Conservation (phyloP, 2,329 filamentous ascomycete genomes). For the Monascus ruber region DNA sequence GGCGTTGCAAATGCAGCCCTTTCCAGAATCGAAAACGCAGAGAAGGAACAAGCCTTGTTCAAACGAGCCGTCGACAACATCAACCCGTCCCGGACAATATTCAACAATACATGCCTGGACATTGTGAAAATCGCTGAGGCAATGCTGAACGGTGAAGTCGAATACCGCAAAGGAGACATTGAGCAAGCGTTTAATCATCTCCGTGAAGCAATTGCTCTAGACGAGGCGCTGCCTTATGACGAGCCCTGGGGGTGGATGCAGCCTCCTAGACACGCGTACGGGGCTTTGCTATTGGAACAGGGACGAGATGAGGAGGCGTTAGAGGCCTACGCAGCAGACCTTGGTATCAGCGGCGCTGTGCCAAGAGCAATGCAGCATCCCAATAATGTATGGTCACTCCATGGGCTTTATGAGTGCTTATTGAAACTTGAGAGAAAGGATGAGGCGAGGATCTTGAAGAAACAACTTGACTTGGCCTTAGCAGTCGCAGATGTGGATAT, state of each 20-base stretch:
- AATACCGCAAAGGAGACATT: constrained; percentile 53
- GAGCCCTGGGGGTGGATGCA: constrained; percentile 78
- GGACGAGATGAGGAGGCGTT: constrained; percentile 46
- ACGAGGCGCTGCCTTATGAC: constrained; percentile 56
- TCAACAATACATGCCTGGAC: constrained; percentile 55
- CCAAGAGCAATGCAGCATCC: constrained; percentile 56
- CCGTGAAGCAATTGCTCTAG: constrained; percentile 44
- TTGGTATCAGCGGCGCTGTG: constrained; percentile 49
- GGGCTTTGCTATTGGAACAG: constrained; percentile 58
- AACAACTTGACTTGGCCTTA: constrained; percentile 42
- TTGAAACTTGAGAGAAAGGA: constrained; percentile 38
- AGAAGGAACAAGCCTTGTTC: constrained; percentile 42
- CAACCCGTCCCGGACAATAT: constrained; percentile 50
- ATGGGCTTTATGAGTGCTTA: constrained; percentile 62
- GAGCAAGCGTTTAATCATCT: constrained; percentile 50
- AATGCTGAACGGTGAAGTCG: constrained; percentile 64
- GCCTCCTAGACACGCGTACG: constrained; percentile 58
- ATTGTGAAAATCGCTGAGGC: constrained; percentile 50
- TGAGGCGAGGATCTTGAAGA: constrained; percentile 38
- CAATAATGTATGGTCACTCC: constrained; percentile 64
- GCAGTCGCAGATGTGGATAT: constrained; percentile 51
- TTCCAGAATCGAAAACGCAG: constrained; percentile 44
- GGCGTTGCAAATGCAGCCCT: constrained; percentile 55
- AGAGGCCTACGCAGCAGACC: constrained; percentile 48
- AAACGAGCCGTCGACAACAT: constrained; percentile 41